Conservation (phyloP, 2,329 filamentous ascomycete species). For the Davidsoniella australis region DNA sequence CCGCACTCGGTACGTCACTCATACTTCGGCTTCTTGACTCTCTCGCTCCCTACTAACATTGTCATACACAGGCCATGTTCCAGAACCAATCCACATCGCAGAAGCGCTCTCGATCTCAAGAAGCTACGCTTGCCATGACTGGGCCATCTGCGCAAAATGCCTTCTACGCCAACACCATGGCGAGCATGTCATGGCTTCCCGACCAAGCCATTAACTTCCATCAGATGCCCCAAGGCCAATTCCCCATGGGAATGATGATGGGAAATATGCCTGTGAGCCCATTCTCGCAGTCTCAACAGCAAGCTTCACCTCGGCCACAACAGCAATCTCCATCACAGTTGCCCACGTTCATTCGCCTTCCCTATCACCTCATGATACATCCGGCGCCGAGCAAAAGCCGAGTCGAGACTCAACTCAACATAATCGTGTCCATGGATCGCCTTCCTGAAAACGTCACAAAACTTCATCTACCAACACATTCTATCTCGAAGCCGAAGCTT, state of each 20-base stretch:
- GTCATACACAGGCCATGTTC: constrained; percentile 3
- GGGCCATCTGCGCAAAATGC: constrained; percentile 3
- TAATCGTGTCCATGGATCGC: constrained; percentile 61
- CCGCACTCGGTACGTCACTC: constrained; percentile 8
- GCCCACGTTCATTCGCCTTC: constrained; percentile 1
- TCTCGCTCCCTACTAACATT: constrained; percentile 3
- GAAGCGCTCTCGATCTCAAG: constrained; percentile 9
- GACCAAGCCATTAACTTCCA: constrained; percentile 6
- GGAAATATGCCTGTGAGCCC: neutral
- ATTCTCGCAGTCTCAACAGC: neutral
- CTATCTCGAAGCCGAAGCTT: constrained; percentile 87
- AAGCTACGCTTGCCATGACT: constrained; percentile 3
- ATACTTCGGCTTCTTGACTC: neutral
- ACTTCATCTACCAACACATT: constrained; percentile 73
- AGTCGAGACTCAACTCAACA: constrained; percentile 90
- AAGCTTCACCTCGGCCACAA: constrained; percentile 2
- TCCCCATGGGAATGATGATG: constrained; percentile 9
- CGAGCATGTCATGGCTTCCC: constrained; percentile 7
- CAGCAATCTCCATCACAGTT: constrained; percentile 5
- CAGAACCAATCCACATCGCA: constrained; percentile 9
- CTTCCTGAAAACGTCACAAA: constrained; percentile 61
- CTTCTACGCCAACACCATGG: constrained; percentile 5
- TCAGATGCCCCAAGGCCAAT: constrained; percentile 2
- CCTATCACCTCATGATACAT: constrained; percentile 11
- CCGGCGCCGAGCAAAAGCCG: constrained; percentile 24